Evolutionary conservation across 2,329 filamentous ascomycete species (phyloP), one percentile per base, ranked within the genome.

Genomic region (Penicillium sp.): DNA sequence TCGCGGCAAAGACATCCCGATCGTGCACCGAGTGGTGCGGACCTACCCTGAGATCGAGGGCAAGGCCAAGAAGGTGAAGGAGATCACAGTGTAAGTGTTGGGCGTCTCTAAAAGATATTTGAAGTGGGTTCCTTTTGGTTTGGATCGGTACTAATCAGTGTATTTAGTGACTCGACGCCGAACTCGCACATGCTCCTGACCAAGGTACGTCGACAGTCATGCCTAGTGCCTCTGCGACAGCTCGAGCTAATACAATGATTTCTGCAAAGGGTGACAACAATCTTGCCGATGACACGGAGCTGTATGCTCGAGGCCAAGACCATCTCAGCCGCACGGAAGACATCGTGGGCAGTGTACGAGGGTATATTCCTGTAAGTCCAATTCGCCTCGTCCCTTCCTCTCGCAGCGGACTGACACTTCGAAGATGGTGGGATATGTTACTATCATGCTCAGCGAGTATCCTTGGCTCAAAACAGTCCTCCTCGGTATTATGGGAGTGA

Each of bases 391-490:
- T 32, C 6, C 31, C 5, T 16, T 16, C 14, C 2, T 18, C 14
- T 34, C 3, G 14, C 31, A 34, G 4, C 16, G 2, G 31, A 18
- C 8, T 20, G 5, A 31, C 14, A 16, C 18, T 34, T 18, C 5
- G 31, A 16, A 34, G 31, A 94, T 93, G 62, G 89, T 97, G 11
- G 93, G 93, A 56, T 97, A 97, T 65, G 90, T 97, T 37, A 98
- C 93, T 1, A 98, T 98, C 59, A 76, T 97, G 69, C 76, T 98
- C 52, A 93, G 87, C 53, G 93, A 98, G 69, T 85, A 98, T 66
- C 93, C 93, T 5, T 97, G 91, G 91, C 69, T 97, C 60, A 98
- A 98, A 80, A 94, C 88, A 35, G 91, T 84, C 22, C 87, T 97
- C 84, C 70, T 98, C 62, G 91, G 88, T 1, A 79, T 96, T 41